Evolutionary conservation across 169 alveolate genomes (phyloP).

Genomic region (Condylostoma magnum): DNA sequence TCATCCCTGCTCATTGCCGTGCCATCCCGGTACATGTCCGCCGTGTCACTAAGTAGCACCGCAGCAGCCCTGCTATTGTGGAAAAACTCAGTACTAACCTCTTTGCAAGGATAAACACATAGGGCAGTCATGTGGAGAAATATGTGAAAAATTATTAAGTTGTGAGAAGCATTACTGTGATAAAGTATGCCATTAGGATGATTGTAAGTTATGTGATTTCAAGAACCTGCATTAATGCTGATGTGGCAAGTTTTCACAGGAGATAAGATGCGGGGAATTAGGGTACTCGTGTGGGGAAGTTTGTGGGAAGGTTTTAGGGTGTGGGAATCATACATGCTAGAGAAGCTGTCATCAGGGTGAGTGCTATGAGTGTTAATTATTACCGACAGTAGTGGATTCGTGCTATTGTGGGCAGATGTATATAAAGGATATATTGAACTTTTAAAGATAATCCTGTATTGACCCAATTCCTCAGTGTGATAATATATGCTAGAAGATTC

Average conservation of each 20-base stretch:
- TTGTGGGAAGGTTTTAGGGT: constrained; percentile 64
- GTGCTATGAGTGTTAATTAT: constrained; percentile 63
- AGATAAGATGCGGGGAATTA: constrained; percentile 56
- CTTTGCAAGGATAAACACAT: constrained; percentile 63
- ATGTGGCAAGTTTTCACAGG: constrained; percentile 67
- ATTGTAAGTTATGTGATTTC: constrained; percentile 61
- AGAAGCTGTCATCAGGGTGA: constrained; percentile 70
- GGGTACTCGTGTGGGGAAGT: constrained; percentile 54
- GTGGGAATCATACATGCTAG: constrained; percentile 72
- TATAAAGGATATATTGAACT: constrained; percentile 40
- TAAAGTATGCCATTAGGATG: constrained; percentile 74
- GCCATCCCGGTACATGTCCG: constrained; percentile 88
- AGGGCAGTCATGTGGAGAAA: constrained; percentile 58
- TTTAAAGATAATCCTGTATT: constrained; percentile 55
- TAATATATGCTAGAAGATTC: constrained; percentile 55
- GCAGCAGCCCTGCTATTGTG: constrained; percentile 73
- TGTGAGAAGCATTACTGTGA: constrained; percentile 73
- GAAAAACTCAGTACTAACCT: constrained; percentile 56
- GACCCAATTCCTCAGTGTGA: constrained; percentile 76
- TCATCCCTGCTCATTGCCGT: constrained; percentile 67
- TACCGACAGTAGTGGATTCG: constrained; percentile 47
- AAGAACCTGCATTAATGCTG: constrained; percentile 47
- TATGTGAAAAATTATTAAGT: constrained; percentile 71
- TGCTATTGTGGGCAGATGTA: constrained; percentile 79
- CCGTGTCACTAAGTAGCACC: constrained; percentile 73